Percentiles rank a stretch among this genome's conserved stretches.
Conservation (phyloP, 2,329 filamentous ascomycete genomes). For the Leptosphaerulina australis region DNA sequence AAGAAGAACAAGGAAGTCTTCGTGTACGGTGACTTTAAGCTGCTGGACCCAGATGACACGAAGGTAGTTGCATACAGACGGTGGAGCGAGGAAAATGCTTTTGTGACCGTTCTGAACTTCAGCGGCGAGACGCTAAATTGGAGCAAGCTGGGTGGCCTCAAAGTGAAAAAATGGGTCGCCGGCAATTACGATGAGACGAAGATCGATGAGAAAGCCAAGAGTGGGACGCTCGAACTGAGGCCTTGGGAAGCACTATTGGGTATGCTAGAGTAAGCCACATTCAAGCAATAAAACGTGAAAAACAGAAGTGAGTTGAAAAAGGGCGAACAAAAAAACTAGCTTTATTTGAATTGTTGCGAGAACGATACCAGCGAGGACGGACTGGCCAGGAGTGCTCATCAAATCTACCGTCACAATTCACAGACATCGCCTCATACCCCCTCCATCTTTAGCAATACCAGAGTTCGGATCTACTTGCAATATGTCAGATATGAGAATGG, state of each 20-base stretch:
- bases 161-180: slow-evolving; percentile 45
- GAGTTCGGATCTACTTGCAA: no score
- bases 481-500: no score
- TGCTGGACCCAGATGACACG: slow-evolving; percentile 56
- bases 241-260: slow-evolving; percentile 48
- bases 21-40: slow-evolving; percentile 65
- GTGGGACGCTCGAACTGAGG: slow-evolving; percentile 32
- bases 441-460: no score
- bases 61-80: slow-evolving; percentile 42
- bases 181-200: slow-evolving; percentile 45
- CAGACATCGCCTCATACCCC: no score
- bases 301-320: background rate
- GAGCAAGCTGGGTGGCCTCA: slow-evolving; percentile 34
- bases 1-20: slow-evolving; percentile 66
- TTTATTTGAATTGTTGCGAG: no score
- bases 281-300: background rate
- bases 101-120: slow-evolving; percentile 45
- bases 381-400: no score
- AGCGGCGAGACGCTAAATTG: slow-evolving; percentile 38
- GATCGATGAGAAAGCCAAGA: slow-evolving; percentile 24
- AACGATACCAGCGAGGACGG: no score
- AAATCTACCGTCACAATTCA: background rate
- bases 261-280: slow-evolving; percentile 17
- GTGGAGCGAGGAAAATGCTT: slow-evolving; percentile 36
- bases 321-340: no score